Evolutionary conservation across 2,329 filamentous ascomycete species (phyloP), one percentile per base, ranked within the genome.

Genomic region (Tolypocladium ophioglossoides): DNA sequence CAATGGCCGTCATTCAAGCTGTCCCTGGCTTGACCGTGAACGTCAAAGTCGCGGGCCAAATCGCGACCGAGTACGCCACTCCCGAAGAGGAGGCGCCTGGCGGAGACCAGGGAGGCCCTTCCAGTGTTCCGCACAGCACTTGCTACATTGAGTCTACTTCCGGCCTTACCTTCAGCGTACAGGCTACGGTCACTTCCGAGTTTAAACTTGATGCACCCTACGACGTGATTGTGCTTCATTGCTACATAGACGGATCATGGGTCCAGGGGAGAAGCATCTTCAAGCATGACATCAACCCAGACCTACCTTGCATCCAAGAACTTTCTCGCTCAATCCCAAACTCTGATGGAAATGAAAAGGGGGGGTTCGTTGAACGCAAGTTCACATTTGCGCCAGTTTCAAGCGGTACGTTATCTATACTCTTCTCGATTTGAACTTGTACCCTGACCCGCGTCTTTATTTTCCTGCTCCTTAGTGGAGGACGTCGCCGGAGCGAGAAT

Each of bases 131-230:
- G 0, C 50, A n/a, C 2, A 54, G 40, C 9, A 49, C 30, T 11
- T 62, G 56, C 27, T 66, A 62, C 10, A 63, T 67, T 5, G 63
- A 66, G 32, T 63, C 63, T 4, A 55, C 54, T 16, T 58, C 58
- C 1, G 59, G 54, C 2, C 56, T 57, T 2, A 34, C 54, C 1
- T 66, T 62, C 30, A 9, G 46, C 2, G n/a, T 66, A 12, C 56
- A 61, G 32, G 2, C 50, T 1, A 37, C 18, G 0, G 9, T 56
- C 2, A 22, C 53, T 2, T 6, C 39, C 1, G n/a, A 40, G 1
- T 54, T 56, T 10, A 12, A 27, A 14, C 14, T 34, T 3, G 12
- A n/a, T 1, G 1, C 0, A 1, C 3, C 1, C 0, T 35, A 48
- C 3, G 4, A 62, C 12, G 0, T 0, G 0, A 0, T 63, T 0